Conservation (phyloP, 2,329 filamentous ascomycete genomes). For the Ophiocordyceps camponoti-saundersi region DNA sequence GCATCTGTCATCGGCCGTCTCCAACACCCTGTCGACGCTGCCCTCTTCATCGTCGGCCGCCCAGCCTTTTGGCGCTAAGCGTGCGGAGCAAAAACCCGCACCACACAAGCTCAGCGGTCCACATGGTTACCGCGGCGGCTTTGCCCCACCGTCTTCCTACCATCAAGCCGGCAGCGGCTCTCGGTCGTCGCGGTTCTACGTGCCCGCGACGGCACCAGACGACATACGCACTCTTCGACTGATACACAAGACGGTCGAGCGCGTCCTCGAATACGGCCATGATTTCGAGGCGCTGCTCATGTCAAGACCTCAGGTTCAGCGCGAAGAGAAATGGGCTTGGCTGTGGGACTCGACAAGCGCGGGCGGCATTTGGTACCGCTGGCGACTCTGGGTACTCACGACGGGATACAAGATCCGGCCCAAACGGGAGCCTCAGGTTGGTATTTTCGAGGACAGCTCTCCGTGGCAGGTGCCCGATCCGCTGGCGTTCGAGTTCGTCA, state of each 20-base stretch:
- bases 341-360: conserved; percentile 70
- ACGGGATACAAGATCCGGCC: conserved; percentile 38
- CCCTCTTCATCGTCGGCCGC: conserved; percentile 25
- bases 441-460: conserved; percentile 59
- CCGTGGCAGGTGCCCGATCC: conserved; percentile 65
- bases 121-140: conserved; percentile 37
- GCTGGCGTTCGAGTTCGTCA: conserved; percentile 68
- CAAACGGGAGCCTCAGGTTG: conserved; percentile 35
- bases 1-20: conserved; percentile 62
- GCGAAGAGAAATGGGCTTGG: conserved; percentile 85
- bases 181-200: conserved; percentile 37
- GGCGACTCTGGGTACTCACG: conserved; percentile 77
- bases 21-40: conserved; percentile 21
- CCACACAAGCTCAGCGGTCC: conserved; percentile 18
- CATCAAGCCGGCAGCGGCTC: conserved; percentile 21
- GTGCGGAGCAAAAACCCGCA: conserved; percentile 27
- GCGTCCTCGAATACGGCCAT: conserved; percentile 59
- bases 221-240: conserved; percentile 66
- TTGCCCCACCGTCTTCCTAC: conserved; percentile 65
- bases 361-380: conserved; percentile 82
- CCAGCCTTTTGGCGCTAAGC: conserved; percentile 65
- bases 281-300: conserved; percentile 89
- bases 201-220: conserved; percentile 57
- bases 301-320: conserved; percentile 67
- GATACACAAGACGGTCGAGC: conserved; percentile 78